Base-by-base conservation (phyloP, 306 rosid genomes). In the Glycine latifolia region DNA sequence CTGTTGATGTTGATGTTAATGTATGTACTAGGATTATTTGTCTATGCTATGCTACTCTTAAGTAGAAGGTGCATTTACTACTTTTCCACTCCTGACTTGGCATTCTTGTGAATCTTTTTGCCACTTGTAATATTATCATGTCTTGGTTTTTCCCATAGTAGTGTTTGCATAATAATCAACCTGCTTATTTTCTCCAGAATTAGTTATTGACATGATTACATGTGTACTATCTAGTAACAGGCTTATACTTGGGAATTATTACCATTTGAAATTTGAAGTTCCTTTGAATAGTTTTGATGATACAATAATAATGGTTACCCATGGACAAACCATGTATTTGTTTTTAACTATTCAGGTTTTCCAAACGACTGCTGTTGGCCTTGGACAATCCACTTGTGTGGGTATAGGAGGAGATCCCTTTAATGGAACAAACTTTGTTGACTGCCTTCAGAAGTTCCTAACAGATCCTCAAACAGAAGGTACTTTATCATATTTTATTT, bases 391-490 rank as follows among this genome's bases (percentile, higher is more conserved):
- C 67, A 96, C 99, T 41, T 96, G 99, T 78, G 99, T 96, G 76
- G 99, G 99, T 74, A 96, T 96, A 7, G 99, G 98, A 61, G 98
- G 99, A 50, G 99, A 96, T 88, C 99, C 99, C 81, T 96, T 96
- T 83, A 96, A 96, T 39, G 98, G 98, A 83, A 96, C 99, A 68
- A 96, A 96, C 90, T 96, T 96, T 81, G 94, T 96, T 87, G 98
- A 96, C 83, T 96, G 99, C 88, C 87, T 96, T 41, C 87, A 86
- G 55, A 93, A 85, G 86, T 94, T 94, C 89, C 81, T 96, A 4
- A 84, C 66, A 17, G 99, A 96, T 83, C 99, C 98, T 74, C 99
- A 94, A 82, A 96, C 99, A 12, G 99, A 96, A 87, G 99, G 99
- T 96, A 50, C 79, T 60, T 78, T 1, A 53, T 60, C 46, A 37